Percentiles rank a stretch among this genome's conserved stretches.
Evolutionary conservation across 768 basidiomycete species (phyloP).

Genomic region (Fomitopsis serialis): DNA sequence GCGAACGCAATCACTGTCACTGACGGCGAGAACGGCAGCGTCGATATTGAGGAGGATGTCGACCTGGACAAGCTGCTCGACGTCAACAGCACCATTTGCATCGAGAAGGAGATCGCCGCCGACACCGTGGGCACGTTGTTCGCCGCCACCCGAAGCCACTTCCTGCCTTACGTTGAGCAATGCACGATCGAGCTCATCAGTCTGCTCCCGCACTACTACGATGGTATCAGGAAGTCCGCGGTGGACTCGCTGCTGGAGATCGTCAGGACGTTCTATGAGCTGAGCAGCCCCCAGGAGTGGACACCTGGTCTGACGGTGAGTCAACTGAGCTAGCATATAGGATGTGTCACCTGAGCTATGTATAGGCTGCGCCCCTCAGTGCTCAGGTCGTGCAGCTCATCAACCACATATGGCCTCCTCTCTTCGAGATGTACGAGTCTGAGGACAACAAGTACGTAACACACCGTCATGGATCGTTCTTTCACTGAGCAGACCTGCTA

Average conservation of each 20-base stretch:
- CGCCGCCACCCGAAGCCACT: slow-evolving; percentile 70
- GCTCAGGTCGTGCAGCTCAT: slow-evolving; percentile 75
- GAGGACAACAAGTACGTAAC: slow-evolving; percentile 88
- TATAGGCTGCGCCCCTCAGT: slow-evolving; percentile 41
- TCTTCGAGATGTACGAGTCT: slow-evolving; percentile 85
- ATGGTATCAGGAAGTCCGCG: slow-evolving; percentile 93
- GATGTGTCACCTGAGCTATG: background rate
- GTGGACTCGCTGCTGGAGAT: slow-evolving; percentile 85
- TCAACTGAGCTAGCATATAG: slow-evolving; percentile 8
- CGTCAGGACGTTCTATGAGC: slow-evolving; percentile 86
- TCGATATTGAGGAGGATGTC: slow-evolving; percentile 69
- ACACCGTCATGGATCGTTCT: slow-evolving; percentile 28
- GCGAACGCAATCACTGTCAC: slow-evolving; percentile 62
- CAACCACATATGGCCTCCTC: slow-evolving; percentile 61
- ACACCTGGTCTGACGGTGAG: slow-evolving; percentile 65
- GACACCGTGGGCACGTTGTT: slow-evolving; percentile 94
- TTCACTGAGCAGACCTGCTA: slow-evolving; percentile 17
- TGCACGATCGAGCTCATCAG: slow-evolving; percentile 73
- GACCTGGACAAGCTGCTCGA: slow-evolving; percentile 86
- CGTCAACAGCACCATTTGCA: slow-evolving; percentile 92
- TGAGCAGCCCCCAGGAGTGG: slow-evolving; percentile 83
- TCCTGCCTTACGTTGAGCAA: slow-evolving; percentile 87
- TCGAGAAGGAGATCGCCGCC: slow-evolving; percentile 98
- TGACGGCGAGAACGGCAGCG: slow-evolving; percentile 52
- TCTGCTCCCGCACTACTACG: slow-evolving; percentile 89